phyloP scores from a whole-genome alignment of 768 basidiomycete genomes.

The Suillus fuscotomentosus region DNA sequence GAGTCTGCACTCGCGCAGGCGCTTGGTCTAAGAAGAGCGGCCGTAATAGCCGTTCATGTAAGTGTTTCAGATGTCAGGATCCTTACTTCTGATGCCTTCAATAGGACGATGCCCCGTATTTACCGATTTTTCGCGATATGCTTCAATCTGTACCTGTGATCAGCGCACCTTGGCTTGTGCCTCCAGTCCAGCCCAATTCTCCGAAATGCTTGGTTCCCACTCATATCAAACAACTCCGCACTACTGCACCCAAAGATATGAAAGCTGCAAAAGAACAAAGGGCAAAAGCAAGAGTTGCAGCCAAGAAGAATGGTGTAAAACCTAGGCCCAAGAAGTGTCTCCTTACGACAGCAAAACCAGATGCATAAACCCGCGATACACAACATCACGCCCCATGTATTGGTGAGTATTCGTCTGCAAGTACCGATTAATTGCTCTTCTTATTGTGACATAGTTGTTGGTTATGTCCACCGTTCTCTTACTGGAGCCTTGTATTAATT shows the following conservation, averaged over 20 bases:
- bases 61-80: constrained; percentile 19
- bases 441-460: not conserved
- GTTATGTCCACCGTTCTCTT: not conserved
- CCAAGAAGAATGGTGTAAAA: constrained; percentile 35
- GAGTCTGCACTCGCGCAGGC: constrained; percentile 58
- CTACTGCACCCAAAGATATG: constrained; percentile 79
- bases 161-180: constrained; percentile 64
- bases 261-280: constrained; percentile 63
- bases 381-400: not conserved
- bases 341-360: constrained; percentile 6
- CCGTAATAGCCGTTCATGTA: constrained; percentile 64
- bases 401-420: not conserved
- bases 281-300: constrained; percentile 45
- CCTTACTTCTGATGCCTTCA: constrained; percentile 4
- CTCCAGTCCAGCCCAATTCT: constrained; percentile 15
- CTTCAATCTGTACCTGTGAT: constrained; percentile 53
- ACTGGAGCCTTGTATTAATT: not conserved
- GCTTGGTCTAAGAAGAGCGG: constrained; percentile 61
- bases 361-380: not conserved
- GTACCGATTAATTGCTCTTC: not conserved
- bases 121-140: constrained; percentile 34
- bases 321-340: not conserved
- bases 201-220: constrained; percentile 53
- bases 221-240: constrained; percentile 70
- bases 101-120: constrained; percentile 34